Percentiles rank a stretch among this genome's conserved stretches.
Conservation (phyloP, 257 asterid genomes). For the Agastache rugosa region DNA sequence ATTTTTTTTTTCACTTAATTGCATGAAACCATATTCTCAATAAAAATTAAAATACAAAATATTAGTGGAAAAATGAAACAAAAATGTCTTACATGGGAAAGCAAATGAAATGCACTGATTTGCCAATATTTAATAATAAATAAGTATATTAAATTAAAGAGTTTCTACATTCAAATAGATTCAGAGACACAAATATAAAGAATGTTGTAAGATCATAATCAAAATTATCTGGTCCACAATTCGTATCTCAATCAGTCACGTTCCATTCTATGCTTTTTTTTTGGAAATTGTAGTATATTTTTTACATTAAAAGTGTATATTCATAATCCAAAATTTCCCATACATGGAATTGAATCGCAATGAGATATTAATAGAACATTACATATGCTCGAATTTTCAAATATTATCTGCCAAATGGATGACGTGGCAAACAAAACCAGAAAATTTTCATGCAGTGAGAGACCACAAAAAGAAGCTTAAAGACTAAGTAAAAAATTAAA, state of each 20-base stretch:
- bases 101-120: not conserved
- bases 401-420: not conserved
- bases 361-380: not conserved
- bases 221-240: too few relatives aligned
- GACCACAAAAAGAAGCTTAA: slow-evolving; percentile 48
- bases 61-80: not conserved
- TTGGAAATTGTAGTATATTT: not conserved
- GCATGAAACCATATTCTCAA: not conserved
- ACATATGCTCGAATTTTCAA: not conserved
- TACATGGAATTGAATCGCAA: not conserved
- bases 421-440: not conserved
- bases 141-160: too few relatives aligned
- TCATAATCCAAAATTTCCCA: not conserved
- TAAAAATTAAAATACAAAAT: not conserved
- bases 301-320: not conserved
- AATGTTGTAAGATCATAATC: too few relatives aligned
- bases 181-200: too few relatives aligned
- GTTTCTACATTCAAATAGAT: too few relatives aligned
- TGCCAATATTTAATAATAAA: not conserved
- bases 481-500: slow-evolving; percentile 45
- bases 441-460: slow-evolving; percentile 32
- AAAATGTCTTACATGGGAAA: not conserved
- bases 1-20: not conserved
- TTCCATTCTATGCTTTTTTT: too few relatives aligned
- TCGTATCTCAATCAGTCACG: too few relatives aligned